A percentile compares a stretch with the other conserved stretches of the same genome.
phyloP scores from a whole-genome alignment of 1,139 yeast genomes.

The Kodamaea alishanica region DNA sequence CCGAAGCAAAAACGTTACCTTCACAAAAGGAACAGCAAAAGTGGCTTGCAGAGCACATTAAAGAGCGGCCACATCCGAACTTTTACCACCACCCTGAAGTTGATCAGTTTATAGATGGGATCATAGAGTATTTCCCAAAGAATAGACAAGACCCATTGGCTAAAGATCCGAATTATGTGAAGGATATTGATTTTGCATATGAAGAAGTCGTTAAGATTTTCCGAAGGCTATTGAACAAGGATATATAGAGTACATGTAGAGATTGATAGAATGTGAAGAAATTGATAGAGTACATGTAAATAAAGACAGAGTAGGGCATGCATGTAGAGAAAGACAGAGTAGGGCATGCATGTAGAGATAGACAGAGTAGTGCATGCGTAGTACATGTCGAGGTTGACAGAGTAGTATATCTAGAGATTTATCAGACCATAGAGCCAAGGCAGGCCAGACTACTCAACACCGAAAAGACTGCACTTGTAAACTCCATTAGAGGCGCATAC shows the following conservation, averaged over 20 bases:
- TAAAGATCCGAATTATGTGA: constrained; percentile 21
- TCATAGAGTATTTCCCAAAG: constrained; percentile 20
- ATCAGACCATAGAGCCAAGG: too few relatives aligned
- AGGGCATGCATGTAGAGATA: too few relatives aligned
- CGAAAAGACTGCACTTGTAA: too few relatives aligned
- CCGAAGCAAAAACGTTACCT: constrained; percentile 26
- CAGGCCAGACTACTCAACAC: too few relatives aligned
- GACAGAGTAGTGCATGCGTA: too few relatives aligned
- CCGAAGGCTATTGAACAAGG: background rate
- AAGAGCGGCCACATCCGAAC: constrained; percentile 14
- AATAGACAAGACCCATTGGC: constrained; percentile 26
- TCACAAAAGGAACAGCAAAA: constrained; percentile 24
- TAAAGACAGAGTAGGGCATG: too few relatives aligned
- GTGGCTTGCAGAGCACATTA: constrained; percentile 20
- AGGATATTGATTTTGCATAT: constrained; percentile 22
- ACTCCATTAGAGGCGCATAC: too few relatives aligned
- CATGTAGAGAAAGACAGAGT: too few relatives aligned
- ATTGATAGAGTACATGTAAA: too few relatives aligned
- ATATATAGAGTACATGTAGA: background rate
- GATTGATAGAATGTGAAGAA: background rate
- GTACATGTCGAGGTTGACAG: too few relatives aligned
- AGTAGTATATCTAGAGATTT: too few relatives aligned
- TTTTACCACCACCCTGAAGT: constrained; percentile 22
- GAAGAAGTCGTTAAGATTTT: constrained; percentile 5
- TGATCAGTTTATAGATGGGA: constrained; percentile 22